Evolutionary conservation across 208 protist genomes (phyloP), one percentile per base, ranked within the genome.

Genomic region (Entamoeba dispar): DNA sequence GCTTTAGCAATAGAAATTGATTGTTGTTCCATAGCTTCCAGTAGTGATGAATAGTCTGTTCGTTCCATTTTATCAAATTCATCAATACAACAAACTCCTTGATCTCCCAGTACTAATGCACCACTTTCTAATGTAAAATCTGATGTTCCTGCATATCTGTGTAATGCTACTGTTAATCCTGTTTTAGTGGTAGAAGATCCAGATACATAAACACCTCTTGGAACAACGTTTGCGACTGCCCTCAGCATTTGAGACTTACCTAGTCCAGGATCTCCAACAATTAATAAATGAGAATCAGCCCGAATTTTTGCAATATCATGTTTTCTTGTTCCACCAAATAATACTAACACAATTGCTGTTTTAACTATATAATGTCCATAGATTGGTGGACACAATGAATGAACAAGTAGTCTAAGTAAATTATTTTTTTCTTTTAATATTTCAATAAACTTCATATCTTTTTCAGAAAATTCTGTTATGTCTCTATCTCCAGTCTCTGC

Each of bases 1-100:
- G 98, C 98, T 94, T 97, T 97, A 2, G n/a, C 22, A 43, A 95
- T 93, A 43, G 93, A 95, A 52, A 96, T 95, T 7, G 94, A 94
- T 49, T 94, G 96, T 94, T 97, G 96, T 94, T 99, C 99, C 99
- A 99, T 99, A 19, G 98, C 99, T 95, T 99, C 98, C 95, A 99
- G 98, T 93, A 99, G 99, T 8, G 98, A 98, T 0, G 99, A 98
- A 91, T 98, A 96, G 93, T 97, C 98, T 94, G 98, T 95, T 17
- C 98, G 96, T 50, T 97, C 95, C 98, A 99, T 99, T 95, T 99
- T 99, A 95, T 99, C 99, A 96, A 99, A 99, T 97, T 99, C 99
- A 96, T 99, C 99, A 93, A 99, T 99, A 96, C 98, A 99, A 6
- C 99, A 97, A n/a, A 99, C 96, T 38, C 99, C 99, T 50, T 98